Conservation (phyloP, 2,329 filamentous ascomycete species). For the Claviceps sorghi region DNA sequence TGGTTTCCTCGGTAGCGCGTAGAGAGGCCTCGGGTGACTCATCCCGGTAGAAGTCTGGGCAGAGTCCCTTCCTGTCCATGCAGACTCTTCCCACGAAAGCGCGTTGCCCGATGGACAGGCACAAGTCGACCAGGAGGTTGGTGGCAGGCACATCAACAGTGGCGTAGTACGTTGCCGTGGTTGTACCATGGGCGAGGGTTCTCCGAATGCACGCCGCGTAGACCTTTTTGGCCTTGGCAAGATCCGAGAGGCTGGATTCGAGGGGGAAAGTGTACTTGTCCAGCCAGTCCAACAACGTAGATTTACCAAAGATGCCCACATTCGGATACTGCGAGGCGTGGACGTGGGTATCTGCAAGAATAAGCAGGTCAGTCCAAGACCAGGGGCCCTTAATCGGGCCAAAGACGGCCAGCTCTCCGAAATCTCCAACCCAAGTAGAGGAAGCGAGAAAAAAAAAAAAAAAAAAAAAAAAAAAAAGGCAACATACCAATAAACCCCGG, state of each 20-base stretch:
- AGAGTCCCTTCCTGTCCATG: slow-evolving; percentile 60
- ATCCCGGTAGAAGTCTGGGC: slow-evolving; percentile 70
- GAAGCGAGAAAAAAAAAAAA: background rate
- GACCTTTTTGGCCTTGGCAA: slow-evolving; percentile 49
- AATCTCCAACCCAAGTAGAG: too few relatives aligned
- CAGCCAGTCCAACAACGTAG: slow-evolving; percentile 86
- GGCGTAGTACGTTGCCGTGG: slow-evolving; percentile 87
- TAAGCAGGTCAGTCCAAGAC: background rate
- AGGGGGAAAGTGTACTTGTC: slow-evolving; percentile 90
- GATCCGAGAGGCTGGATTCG: slow-evolving; percentile 58
- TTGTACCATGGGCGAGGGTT: slow-evolving; percentile 81
- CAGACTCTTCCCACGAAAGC: slow-evolving; percentile 89
- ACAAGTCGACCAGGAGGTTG: slow-evolving; percentile 80
- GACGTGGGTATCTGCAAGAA: slow-evolving; percentile 69
- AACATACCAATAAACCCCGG: slow-evolving; percentile 62
- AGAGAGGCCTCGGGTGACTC: slow-evolving; percentile 44
- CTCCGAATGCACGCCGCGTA: slow-evolving; percentile 67
- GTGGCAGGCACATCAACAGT: slow-evolving; percentile 77
- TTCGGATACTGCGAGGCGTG: slow-evolving; percentile 95
- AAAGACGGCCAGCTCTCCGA: too few relatives aligned
- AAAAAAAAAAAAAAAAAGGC: background rate
- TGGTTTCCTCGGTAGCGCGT: slow-evolving; percentile 39
- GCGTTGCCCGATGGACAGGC: slow-evolving; percentile 64
- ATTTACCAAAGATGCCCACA: slow-evolving; percentile 81
- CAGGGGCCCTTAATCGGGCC: too few relatives aligned